Evolutionary conservation across 208 protist genomes (phyloP).

Genomic region (Balamuthia mandrillaris): DNA sequence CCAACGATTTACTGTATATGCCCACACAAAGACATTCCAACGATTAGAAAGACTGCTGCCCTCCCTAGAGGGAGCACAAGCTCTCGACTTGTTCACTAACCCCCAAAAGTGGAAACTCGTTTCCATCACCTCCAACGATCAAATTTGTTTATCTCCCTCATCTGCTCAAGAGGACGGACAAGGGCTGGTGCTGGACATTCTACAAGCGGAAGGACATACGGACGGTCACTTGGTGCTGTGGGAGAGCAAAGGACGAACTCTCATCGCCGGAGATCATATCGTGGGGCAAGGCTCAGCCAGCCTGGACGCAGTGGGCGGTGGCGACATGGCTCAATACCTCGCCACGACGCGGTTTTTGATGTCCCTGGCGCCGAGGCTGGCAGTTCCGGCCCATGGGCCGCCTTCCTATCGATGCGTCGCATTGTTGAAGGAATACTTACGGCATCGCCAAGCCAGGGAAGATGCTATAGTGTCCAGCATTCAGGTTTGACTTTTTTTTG

Average conservation of each 20-base stretch:
- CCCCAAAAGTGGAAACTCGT: too few species aligned
- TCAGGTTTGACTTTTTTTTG: too few species aligned
- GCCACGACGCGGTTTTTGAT: neutral
- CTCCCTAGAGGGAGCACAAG: too few species aligned
- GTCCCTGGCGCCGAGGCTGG: neutral
- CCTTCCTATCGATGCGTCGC: neutral
- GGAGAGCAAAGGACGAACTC: neutral
- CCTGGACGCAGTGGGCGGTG: neutral
- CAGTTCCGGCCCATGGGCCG: neutral
- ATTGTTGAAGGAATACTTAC: neutral
- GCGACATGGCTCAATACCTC: slow-evolving; percentile 3
- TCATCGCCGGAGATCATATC: slow-evolving; percentile 16
- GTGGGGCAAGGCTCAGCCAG: neutral
- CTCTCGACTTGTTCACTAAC: too few species aligned
- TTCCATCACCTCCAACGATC: too few species aligned
- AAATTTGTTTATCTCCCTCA: too few species aligned
- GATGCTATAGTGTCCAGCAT: neutral
- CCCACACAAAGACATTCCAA: too few species aligned
- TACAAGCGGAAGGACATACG: neutral
- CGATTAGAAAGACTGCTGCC: too few species aligned
- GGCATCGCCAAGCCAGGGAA: neutral
- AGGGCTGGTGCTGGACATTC: neutral
- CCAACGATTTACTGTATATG: too few species aligned
- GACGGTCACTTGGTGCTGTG: slow-evolving; percentile 11
- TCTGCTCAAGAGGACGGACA: too few species aligned